Evolutionary conservation across 495 filamentous ascomycete genomes (phyloP).

Genomic region (Penicillium canescens): DNA sequence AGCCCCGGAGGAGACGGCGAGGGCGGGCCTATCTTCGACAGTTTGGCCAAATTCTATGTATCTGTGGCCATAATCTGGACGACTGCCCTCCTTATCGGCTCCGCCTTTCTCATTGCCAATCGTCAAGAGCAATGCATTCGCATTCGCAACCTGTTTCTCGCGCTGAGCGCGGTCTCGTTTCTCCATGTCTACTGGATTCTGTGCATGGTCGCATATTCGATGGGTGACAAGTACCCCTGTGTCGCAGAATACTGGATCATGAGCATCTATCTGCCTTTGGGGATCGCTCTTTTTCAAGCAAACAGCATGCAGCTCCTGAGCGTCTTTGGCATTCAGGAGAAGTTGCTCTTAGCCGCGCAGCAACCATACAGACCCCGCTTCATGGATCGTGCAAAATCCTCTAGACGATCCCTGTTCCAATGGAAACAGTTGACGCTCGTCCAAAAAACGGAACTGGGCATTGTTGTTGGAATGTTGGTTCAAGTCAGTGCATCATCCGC

Average conservation of each 20-base stretch:
- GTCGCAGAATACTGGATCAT: slow-evolving; percentile 59
- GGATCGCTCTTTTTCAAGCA: slow-evolving; percentile 17
- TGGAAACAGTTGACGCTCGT: slow-evolving; percentile 45
- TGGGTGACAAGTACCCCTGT: slow-evolving; percentile 57
- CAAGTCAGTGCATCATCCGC: slow-evolving; percentile 42
- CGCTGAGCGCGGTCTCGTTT: slow-evolving; percentile 51
- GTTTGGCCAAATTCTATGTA: slow-evolving; percentile 44
- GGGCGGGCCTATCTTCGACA: slow-evolving; percentile 27
- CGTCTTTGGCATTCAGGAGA: slow-evolving; percentile 39
- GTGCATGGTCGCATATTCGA: slow-evolving; percentile 56
- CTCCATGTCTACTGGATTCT: slow-evolving; percentile 61
- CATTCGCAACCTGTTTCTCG: slow-evolving; percentile 57
- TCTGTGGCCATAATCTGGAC: slow-evolving; percentile 52
- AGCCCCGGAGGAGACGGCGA: background rate
- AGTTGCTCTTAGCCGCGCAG: slow-evolving; percentile 8
- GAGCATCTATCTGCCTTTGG: no score
- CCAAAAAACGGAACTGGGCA: slow-evolving; percentile 43
- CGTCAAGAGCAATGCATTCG: slow-evolving; percentile 54
- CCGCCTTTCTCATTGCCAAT: slow-evolving; percentile 48
- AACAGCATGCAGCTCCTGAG: slow-evolving; percentile 59
- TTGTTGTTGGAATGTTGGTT: slow-evolving; percentile 51
- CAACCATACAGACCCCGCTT: slow-evolving; percentile 7
- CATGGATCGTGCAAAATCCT: background rate
- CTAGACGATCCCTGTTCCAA: background rate
- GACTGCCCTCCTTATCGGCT: slow-evolving; percentile 42